phyloP scores from a whole-genome alignment of 1,284 basidiomycete species.

The Ceratobasidium sp. region DNA sequence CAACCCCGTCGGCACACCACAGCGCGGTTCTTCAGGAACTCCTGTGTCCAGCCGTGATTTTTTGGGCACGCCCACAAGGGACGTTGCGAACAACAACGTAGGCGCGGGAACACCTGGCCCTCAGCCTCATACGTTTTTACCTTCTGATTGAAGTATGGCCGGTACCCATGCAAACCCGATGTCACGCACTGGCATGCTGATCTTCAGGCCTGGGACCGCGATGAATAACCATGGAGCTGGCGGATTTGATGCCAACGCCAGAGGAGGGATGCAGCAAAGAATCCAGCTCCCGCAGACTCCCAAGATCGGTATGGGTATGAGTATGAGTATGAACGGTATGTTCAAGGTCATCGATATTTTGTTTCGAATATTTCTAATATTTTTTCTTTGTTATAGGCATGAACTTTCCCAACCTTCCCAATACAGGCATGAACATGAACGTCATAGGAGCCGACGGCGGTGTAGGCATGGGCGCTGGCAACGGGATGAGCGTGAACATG shows the following conservation, averaged over 20 bases:
- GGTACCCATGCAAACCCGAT: slow-evolving; percentile 20
- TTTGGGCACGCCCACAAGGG: slow-evolving; percentile 22
- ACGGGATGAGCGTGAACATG: slow-evolving; percentile 26
- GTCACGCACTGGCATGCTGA: slow-evolving; percentile 30
- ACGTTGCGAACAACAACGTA: slow-evolving; percentile 24
- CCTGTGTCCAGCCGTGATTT: slow-evolving; percentile 20
- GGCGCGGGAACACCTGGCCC: slow-evolving; percentile 31
- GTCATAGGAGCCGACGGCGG: slow-evolving; percentile 16
- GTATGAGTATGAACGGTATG: slow-evolving; percentile 23
- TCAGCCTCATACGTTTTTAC: slow-evolving; percentile 43
- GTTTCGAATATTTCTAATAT: background rate
- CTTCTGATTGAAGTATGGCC: slow-evolving; percentile 37
- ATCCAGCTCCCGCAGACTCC: slow-evolving; percentile 38
- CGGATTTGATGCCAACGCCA: slow-evolving; percentile 14
- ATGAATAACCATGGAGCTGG: slow-evolving; percentile 18
- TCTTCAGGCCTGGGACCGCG: slow-evolving; percentile 29
- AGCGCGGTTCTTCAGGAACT: slow-evolving; percentile 30
- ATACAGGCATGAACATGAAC: slow-evolving; percentile 35
- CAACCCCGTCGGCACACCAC: background rate
- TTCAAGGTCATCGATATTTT: background rate
- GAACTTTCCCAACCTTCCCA: slow-evolving; percentile 23
- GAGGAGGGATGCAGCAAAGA: slow-evolving; percentile 15
- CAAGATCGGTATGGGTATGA: slow-evolving; percentile 33
- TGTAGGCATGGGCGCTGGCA: slow-evolving; percentile 36
- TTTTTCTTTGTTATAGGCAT: slow-evolving; percentile 10